These are phyloP conservation scores for Pyrenochaeta sp. DNA, from an alignment of 2,329 filamentous ascomycete genomes.

Conservation along the genomic window DNA sequence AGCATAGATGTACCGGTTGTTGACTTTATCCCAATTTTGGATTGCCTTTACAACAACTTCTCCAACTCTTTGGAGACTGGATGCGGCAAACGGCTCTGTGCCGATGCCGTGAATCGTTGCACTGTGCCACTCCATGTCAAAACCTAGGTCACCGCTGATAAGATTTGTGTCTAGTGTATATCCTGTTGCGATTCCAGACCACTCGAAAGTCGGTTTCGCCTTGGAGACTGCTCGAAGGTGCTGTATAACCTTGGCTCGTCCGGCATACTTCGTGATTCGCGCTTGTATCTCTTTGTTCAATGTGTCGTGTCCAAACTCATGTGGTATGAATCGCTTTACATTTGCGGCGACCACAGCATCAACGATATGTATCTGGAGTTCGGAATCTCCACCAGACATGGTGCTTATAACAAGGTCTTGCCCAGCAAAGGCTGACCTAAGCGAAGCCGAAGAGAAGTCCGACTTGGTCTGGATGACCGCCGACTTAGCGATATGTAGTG, in stretches of 20 bases:
- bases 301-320: slow-evolving; percentile 52
- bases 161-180: slow-evolving; percentile 43
- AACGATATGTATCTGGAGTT: slow-evolving; percentile 43
- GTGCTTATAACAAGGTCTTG: slow-evolving; percentile 51
- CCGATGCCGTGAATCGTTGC: slow-evolving; percentile 49
- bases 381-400: slow-evolving; percentile 34
- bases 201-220: slow-evolving; percentile 33
- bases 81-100: slow-evolving; percentile 46
- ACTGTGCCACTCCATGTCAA: slow-evolving; percentile 52
- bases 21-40: slow-evolving; percentile 42
- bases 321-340: slow-evolving; percentile 53
- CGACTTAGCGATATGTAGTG: slow-evolving; percentile 16
- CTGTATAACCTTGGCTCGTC: slow-evolving; percentile 39
- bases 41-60: slow-evolving; percentile 36
- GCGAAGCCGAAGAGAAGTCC: slow-evolving; percentile 43
- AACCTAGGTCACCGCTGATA: slow-evolving; percentile 45
- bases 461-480: slow-evolving; percentile 29
- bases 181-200: slow-evolving; percentile 47
- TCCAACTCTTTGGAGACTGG: slow-evolving; percentile 44
- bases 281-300: slow-evolving; percentile 40
- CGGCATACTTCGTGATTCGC: slow-evolving; percentile 39
- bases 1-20: slow-evolving; percentile 48
- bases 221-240: slow-evolving; percentile 33
- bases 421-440: slow-evolving; percentile 43
- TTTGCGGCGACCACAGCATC: slow-evolving; percentile 51